Evolutionary conservation across 148 eudicot genomes (phyloP).

Genomic region (Amaranthus hypochondriacus): DNA sequence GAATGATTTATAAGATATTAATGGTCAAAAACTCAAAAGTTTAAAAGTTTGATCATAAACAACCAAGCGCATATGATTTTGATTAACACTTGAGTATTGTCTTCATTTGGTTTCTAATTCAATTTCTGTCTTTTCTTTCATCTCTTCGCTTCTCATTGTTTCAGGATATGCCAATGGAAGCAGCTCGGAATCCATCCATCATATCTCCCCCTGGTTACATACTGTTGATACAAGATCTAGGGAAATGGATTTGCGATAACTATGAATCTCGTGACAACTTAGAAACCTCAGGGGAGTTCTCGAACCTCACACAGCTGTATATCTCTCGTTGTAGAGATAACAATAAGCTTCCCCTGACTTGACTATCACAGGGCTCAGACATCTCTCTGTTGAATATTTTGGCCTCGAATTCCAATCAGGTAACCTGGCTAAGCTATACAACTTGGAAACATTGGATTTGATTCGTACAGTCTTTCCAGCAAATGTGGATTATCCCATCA

Average conservation of each 20-base stretch:
- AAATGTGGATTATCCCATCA: not conserved
- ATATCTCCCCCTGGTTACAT: not conserved
- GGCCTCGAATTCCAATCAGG: not conserved
- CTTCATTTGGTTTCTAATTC: not conserved
- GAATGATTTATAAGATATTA: too few relatives aligned
- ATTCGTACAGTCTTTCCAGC: not conserved
- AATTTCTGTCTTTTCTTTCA: not conserved
- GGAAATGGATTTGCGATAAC: not conserved
- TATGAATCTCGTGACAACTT: not conserved
- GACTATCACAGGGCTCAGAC: not conserved
- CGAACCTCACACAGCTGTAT: not conserved
- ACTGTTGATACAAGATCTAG: not conserved
- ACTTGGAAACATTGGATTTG: not conserved
- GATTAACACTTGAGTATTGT: not conserved
- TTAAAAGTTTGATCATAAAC: too few relatives aligned
- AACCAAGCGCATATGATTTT: not conserved
- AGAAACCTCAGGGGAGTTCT: not conserved
- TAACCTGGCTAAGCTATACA: not conserved
- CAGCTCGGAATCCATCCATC: not conserved
- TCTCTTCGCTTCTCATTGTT: not conserved
- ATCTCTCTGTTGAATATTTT: not conserved
- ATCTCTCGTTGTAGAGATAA: not conserved
- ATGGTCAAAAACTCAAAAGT: too few relatives aligned
- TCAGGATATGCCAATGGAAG: not conserved
- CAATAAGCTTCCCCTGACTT: not conserved